phyloP scores from a whole-genome alignment of 129 eudicot species.

The Flaveria ramosissima region DNA sequence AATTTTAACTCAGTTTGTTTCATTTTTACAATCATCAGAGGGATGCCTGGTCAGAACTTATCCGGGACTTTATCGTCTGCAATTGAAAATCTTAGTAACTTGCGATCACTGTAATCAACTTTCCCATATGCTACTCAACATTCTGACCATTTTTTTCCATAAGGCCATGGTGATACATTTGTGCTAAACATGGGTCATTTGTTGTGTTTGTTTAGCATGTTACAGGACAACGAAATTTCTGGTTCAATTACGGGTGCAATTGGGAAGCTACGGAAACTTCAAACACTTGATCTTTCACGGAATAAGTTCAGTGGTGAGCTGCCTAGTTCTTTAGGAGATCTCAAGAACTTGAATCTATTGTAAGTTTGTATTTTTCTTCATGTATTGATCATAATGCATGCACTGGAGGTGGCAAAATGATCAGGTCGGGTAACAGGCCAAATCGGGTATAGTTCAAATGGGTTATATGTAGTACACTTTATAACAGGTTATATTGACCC shows the following conservation, averaged over 20 bases:
- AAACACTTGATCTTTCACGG: constrained; percentile 88
- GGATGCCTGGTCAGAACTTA: constrained; percentile 75
- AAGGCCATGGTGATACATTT: neutral
- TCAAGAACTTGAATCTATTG: constrained; percentile 68
- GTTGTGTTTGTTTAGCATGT: constrained; percentile 45
- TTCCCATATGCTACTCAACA: neutral
- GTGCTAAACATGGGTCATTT: neutral
- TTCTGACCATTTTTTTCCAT: neutral
- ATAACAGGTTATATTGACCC: neutral
- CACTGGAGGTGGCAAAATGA: too few species aligned
- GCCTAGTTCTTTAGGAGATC: constrained; percentile 73
- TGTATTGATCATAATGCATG: neutral
- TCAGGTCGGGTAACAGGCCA: too few species aligned
- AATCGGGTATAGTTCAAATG: too few species aligned
- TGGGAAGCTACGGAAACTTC: constrained; percentile 81
- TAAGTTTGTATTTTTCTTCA: constrained; percentile 43
- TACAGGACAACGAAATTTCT: constrained; percentile 76
- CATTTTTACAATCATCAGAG: constrained; percentile 42
- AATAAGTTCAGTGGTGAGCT: constrained; percentile 69
- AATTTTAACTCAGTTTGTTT: neutral
- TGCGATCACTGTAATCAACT: constrained; percentile 75
- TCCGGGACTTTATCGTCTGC: constrained; percentile 81
- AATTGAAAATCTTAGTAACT: constrained; percentile 76
- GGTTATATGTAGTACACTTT: neutral
- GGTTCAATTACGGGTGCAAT: constrained; percentile 73